Percentiles rank a stretch among this genome's conserved stretches.
phyloP scores from a whole-genome alignment of 140 eudicot species.

The Anethum foeniculum region DNA sequence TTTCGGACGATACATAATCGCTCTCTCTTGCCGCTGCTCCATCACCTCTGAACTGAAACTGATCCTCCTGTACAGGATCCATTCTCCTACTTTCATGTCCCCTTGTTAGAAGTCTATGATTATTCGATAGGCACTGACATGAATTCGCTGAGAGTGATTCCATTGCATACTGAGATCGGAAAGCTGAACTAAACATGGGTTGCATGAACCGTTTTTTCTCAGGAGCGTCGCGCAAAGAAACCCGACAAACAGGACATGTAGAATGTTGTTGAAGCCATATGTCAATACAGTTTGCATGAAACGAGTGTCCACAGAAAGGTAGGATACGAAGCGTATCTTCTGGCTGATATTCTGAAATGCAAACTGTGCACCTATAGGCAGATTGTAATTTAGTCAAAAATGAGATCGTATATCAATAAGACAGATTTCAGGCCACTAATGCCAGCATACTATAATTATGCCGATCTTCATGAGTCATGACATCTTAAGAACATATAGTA shows the following conservation, averaged over 20 bases:
- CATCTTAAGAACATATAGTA: not conserved
- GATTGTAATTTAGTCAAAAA: conserved; percentile 9
- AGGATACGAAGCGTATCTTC: conserved; percentile 78
- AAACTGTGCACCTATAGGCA: conserved; percentile 67
- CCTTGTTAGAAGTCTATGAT: conserved; percentile 26
- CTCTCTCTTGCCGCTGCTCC: conserved; percentile 24
- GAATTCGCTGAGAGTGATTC: conserved; percentile 14
- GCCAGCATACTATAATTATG: not conserved
- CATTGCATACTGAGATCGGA: conserved; percentile 30
- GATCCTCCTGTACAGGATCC: conserved; percentile 31
- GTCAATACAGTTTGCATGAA: conserved; percentile 80
- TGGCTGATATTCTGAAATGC: conserved; percentile 67
- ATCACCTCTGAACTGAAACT: conserved; percentile 21
- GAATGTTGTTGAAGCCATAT: conserved; percentile 89
- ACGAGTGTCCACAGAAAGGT: conserved; percentile 75
- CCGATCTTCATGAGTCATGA: not conserved
- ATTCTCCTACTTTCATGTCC: conserved; percentile 23
- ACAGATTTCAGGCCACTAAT: not conserved
- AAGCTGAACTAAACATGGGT: conserved; percentile 78
- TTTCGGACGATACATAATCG: conserved; percentile 23
- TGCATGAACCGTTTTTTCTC: conserved; percentile 66
- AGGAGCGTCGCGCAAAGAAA: conserved; percentile 60
- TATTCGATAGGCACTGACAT: conserved; percentile 19
- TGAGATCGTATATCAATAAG: not conserved
- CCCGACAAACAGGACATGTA: conserved; percentile 91